Conservation (phyloP, 1,139 yeast genomes). For the Geotrichum aggregatum region DNA sequence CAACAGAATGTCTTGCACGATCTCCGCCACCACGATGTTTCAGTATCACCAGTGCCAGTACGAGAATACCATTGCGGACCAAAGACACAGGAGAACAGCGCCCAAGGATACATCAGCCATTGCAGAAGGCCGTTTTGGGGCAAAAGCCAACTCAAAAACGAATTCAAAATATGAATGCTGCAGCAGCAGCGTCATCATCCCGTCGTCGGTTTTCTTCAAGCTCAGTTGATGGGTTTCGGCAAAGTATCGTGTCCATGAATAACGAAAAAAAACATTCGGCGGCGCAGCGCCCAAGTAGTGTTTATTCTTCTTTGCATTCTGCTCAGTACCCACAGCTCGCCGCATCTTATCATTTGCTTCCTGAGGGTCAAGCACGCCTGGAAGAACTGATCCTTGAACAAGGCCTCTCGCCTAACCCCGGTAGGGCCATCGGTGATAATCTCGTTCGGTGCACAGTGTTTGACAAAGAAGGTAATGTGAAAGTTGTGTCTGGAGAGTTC, state of each 20-base stretch:
- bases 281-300: neutral
- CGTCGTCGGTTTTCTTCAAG: neutral
- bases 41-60: too few species aligned
- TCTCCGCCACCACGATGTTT: too few species aligned
- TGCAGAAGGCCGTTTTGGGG: too few species aligned
- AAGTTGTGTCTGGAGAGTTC: conserved; percentile 69
- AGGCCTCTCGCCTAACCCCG: conserved; percentile 12
- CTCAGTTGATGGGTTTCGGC: neutral
- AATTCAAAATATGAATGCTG: too few species aligned
- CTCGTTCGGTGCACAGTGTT: conserved; percentile 67
- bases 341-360: neutral
- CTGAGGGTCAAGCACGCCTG: neutral
- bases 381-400: conserved; percentile 12
- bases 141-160: too few species aligned
- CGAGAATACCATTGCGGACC: too few species aligned
- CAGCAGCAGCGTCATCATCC: too few species aligned
- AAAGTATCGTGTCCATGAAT: neutral
- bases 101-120: too few species aligned
- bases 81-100: too few species aligned
- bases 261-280: neutral
- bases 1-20: too few species aligned
- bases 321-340: neutral
- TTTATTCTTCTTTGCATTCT: neutral
- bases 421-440: conserved; percentile 36
- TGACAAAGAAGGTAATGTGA: conserved; percentile 66